A percentile compares a stretch with the other conserved stretches of the same genome.
Evolutionary conservation across 2,329 filamentous ascomycete species (phyloP).

Genomic region (Pestalotiopsis sp.): DNA sequence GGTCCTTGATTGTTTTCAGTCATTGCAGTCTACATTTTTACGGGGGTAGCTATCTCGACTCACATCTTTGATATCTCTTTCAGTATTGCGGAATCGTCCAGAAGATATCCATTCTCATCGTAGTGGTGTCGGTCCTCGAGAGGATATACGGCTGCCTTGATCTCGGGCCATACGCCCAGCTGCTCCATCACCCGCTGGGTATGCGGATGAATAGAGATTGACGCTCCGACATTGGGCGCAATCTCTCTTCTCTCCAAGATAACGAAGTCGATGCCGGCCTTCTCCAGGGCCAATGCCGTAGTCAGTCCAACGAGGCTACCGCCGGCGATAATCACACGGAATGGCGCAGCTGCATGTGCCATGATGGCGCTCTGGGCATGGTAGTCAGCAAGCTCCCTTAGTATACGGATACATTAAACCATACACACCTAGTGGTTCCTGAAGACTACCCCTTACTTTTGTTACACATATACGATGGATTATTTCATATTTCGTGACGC

Average conservation of each 20-base stretch:
- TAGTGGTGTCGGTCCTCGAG: background rate
- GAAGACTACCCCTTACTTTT: too few species aligned
- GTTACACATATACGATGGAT: too few species aligned
- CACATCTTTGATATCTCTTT: background rate
- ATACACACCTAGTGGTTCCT: too few species aligned
- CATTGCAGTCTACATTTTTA: background rate
- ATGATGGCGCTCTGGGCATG: too few species aligned
- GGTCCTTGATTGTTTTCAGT: background rate
- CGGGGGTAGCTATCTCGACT: background rate
- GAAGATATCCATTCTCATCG: background rate
- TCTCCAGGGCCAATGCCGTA: background rate
- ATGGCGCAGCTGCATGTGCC: too few species aligned
- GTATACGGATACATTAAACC: too few species aligned
- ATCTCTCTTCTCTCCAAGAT: background rate
- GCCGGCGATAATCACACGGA: background rate
- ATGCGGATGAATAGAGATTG: background rate
- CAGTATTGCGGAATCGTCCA: background rate
- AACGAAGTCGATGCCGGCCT: background rate
- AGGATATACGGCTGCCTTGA: background rate
- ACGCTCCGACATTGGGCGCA: background rate
- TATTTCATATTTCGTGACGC: too few species aligned
- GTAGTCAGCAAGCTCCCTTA: too few species aligned
- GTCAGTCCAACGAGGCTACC: background rate
- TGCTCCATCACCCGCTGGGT: constrained; percentile 2
- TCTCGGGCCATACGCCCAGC: background rate